Percentiles rank a stretch among this genome's conserved stretches.
These are phyloP conservation scores for Russula lepida DNA, from an alignment of 768 basidiomycete species.

Conservation along the genomic window DNA sequence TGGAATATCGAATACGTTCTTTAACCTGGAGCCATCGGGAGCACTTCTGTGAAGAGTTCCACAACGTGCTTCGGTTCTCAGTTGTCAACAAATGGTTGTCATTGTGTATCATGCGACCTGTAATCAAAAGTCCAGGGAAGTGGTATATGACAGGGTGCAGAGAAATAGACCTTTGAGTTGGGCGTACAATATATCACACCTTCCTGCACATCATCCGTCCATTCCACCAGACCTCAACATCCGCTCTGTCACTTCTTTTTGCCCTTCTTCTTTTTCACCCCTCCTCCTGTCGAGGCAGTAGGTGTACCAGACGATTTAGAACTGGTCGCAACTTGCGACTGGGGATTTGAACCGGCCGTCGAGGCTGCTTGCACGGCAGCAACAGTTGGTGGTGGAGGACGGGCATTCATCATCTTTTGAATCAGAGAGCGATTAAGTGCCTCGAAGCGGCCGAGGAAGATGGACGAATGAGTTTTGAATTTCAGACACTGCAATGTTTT, in stretches of 20 bases:
- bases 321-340: slow-evolving; percentile 3
- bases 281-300: slow-evolving; percentile 39
- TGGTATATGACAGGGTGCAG: background rate
- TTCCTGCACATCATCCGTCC: background rate
- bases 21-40: slow-evolving; percentile 18
- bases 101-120: background rate
- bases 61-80: background rate
- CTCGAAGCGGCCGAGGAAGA: slow-evolving; percentile 96
- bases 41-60: slow-evolving; percentile 13
- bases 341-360: background rate
- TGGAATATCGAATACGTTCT: slow-evolving; percentile 25
- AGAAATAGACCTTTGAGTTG: background rate
- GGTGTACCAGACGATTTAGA: slow-evolving; percentile 11
- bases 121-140: background rate
- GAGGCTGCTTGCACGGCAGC: slow-evolving; percentile 11
- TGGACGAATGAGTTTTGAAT: slow-evolving; percentile 90
- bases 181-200: background rate
- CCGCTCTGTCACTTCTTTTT: slow-evolving; percentile 64
- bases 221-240: background rate
- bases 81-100: background rate
- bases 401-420: slow-evolving; percentile 75
- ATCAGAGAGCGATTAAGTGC: slow-evolving; percentile 79
- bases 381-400: background rate
- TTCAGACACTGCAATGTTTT: slow-evolving; percentile 67
- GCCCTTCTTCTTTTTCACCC: slow-evolving; percentile 75